A percentile compares a stretch with the other conserved stretches of the same genome.
These are phyloP conservation scores for Coleophoma eucalyptorum DNA, from an alignment of 2,329 filamentous ascomycete genomes.

Conservation along the genomic window DNA sequence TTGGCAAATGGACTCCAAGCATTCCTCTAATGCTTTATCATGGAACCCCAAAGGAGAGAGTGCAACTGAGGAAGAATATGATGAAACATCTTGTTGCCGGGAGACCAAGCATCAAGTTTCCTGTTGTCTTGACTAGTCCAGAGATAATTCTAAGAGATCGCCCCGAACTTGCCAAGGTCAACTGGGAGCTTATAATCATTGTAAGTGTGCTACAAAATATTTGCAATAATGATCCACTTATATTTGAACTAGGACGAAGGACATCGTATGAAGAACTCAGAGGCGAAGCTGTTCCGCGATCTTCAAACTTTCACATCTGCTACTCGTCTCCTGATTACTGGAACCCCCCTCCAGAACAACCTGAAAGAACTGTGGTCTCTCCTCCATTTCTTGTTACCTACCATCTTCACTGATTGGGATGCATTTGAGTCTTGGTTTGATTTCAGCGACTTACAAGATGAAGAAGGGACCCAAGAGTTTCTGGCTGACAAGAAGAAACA, in stretches of 20 bases:
- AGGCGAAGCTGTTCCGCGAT: constrained; percentile 86
- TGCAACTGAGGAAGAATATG: constrained; percentile 64
- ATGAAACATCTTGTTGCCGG: constrained; percentile 63
- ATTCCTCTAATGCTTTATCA: constrained; percentile 92
- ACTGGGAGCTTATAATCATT: constrained; percentile 98
- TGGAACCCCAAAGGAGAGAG: constrained; percentile 74
- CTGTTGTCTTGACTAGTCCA: constrained; percentile 90
- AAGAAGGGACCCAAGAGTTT: constrained; percentile 73
- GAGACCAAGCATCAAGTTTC: constrained; percentile 63
- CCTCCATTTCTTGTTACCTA: constrained; percentile 87
- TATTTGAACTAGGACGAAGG: constrained; percentile 69
- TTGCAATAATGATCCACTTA: constrained; percentile 7
- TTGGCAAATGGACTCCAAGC: constrained; percentile 81
- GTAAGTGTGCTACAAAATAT: constrained; percentile 38
- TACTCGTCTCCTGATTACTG: constrained; percentile 87
- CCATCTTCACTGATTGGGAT: constrained; percentile 89
- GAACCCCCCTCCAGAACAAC: constrained; percentile 94
- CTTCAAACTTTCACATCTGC: constrained; percentile 85
- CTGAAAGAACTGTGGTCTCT: constrained; percentile 92
- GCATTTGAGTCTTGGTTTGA: constrained; percentile 97
- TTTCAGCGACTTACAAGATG: constrained; percentile 87
- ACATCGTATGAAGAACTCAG: constrained; percentile 94
- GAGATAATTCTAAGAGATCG: constrained; percentile 94
- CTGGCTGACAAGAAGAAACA: constrained; percentile 75
- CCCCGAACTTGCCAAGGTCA: constrained; percentile 74